Evolutionary conservation across 169 alveolate species (phyloP), one percentile per base, ranked within the genome.

Genomic region (Plasmodium relictum): DNA sequence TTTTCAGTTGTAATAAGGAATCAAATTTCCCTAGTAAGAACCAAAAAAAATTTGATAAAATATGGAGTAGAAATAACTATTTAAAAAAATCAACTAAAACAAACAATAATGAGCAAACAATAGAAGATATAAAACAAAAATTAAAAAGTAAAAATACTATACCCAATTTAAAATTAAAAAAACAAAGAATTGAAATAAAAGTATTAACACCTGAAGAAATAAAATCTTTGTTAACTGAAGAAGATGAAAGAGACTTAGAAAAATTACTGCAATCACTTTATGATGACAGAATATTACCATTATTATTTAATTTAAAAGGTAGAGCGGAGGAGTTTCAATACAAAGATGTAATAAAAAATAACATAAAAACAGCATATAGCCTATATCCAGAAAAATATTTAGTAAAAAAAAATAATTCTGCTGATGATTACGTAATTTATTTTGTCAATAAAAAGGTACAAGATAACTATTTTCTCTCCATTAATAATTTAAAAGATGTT

Each of bases 231-330:
- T 88, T 92, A 50, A 89, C 93, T 37, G 88, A 92, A 37, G 87
- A 88, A 20, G 96, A 94, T 50, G 85, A 88, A 54, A 68, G 74
- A 24, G 71, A 63, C 61, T 68, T 94, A 69, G 93, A 88, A 74
- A 72, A 65, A 58, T 65, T 93, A 39, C 72, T 94, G 39, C 72
- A 88, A 16, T 94, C 96, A 5, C 91, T 94, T 26, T 94, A 94
- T 88, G 89, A 78, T 37, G 96, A 94, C 88, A 92, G 93, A 37
- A 94, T 94, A 22, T 88, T 93, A 56, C 96, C 96, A 18, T 74
- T 90, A 18, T 61, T 91, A 58, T 74, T 94, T 90, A 94, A 94
- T 74, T 88, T 92, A 16, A 92, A 94, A 45, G 94, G 96, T 10
- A 76, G 96, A 39, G 93, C 93, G 76, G 93, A 92, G 5, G 96